A percentile compares a stretch with the other conserved stretches of the same genome.
Conservation (phyloP, 2,329 filamentous ascomycete genomes). For the Coniochaeta pulveracea region DNA sequence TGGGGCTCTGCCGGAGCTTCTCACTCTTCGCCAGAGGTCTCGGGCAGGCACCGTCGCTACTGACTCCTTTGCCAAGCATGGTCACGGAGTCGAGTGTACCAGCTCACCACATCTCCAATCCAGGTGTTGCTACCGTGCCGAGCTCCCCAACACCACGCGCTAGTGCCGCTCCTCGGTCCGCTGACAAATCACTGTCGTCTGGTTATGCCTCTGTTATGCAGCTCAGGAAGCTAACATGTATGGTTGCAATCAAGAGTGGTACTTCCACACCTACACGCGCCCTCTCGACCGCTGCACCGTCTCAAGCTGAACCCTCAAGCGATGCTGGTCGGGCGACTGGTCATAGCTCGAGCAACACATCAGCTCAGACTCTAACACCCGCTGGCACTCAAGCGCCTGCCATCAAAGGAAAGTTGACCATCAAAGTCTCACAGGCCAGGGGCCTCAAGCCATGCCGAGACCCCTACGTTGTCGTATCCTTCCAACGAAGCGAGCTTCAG, state of each 20-base stretch:
- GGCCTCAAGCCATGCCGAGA: constrained; percentile 73
- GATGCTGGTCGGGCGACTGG: constrained; percentile 25
- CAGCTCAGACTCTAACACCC: constrained; percentile 40
- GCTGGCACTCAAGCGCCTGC: constrained; percentile 52
- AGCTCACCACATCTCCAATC: constrained; percentile 60
- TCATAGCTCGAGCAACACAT: constrained; percentile 32
- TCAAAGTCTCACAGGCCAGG: constrained; percentile 79
- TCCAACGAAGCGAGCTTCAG: constrained; percentile 93
- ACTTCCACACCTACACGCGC: constrained; percentile 83
- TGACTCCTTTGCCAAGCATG: constrained; percentile 52
- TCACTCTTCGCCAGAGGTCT: constrained; percentile 30
- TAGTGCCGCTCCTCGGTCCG: too few species aligned
- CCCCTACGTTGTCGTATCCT: constrained; percentile 92
- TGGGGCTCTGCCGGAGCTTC: too few species aligned
- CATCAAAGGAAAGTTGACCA: constrained; percentile 76
- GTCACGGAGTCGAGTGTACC: constrained; percentile 52
- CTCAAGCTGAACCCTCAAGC: constrained; percentile 30
- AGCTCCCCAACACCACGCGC: constrained; percentile 37
- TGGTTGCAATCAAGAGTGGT: constrained; percentile 75
- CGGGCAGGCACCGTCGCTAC: constrained; percentile 30
- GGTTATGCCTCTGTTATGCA: constrained; percentile 55
- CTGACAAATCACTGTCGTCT: too few species aligned
- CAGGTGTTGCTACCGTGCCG: constrained; percentile 42
- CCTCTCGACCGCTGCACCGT: constrained; percentile 53
- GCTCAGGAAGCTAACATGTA: constrained; percentile 83